Evolutionary conservation across 225 moss, liverwort and hornwort species (phyloP).

Genomic region (Sphagnum tenellum): DNA sequence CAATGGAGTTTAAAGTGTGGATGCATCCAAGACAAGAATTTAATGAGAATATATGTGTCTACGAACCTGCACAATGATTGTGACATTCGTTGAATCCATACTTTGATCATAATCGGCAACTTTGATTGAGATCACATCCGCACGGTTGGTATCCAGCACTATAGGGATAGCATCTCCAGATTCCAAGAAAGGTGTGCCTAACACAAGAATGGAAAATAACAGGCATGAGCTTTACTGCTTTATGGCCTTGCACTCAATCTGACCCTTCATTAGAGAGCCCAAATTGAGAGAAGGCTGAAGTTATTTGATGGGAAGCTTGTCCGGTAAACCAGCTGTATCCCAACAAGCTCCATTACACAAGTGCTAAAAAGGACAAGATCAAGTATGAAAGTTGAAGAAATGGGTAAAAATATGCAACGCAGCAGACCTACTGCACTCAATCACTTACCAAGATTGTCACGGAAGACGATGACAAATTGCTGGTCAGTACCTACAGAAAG

Average conservation of each 20-base stretch:
- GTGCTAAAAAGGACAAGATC: not conserved
- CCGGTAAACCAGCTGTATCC: too few species aligned
- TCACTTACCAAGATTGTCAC: slow-evolving; percentile 72
- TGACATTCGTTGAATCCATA: slow-evolving; percentile 38
- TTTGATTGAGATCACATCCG: slow-evolving; percentile 71
- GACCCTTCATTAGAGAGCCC: not conserved
- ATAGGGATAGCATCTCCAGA: slow-evolving; percentile 55
- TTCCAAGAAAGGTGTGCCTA: slow-evolving; percentile 72
- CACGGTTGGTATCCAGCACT: slow-evolving; percentile 72
- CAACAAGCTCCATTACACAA: too few species aligned
- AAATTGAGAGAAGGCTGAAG: not conserved
- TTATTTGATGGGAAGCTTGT: not conserved
- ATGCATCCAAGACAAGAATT: too few species aligned
- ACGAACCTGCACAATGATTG: slow-evolving; percentile 52
- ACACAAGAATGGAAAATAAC: not conserved
- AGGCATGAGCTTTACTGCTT: not conserved
- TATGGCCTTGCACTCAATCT: not conserved
- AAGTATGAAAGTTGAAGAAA: not conserved
- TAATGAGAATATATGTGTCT: not conserved
- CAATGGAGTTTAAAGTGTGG: too few species aligned
- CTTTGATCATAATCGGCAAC: slow-evolving; percentile 49
- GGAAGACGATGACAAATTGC: slow-evolving; percentile 54
- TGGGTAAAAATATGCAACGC: not conserved
- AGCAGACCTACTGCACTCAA: slow-evolving; percentile 4
- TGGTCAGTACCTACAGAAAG: slow-evolving; percentile 75